Conservation (phyloP, 78 protist species). For the Capsaspora owczarzaki region DNA sequence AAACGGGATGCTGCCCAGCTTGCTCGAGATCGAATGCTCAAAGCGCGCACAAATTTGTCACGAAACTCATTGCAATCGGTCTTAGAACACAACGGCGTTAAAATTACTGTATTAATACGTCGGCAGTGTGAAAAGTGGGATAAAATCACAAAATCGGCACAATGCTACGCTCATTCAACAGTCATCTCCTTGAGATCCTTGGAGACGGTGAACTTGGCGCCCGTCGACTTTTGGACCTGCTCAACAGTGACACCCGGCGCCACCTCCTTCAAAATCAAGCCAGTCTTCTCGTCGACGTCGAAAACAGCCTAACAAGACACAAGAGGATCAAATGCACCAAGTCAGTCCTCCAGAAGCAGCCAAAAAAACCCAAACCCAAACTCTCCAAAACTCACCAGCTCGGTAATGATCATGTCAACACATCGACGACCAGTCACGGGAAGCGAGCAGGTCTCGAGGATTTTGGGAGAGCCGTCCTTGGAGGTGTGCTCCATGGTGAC, state of each 20-base stretch:
- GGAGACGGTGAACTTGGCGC: constrained; percentile 10
- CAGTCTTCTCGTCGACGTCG: constrained; percentile 14
- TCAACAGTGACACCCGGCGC: constrained; percentile 64
- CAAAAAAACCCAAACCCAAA: too few relatives aligned
- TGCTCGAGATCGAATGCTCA: too few relatives aligned
- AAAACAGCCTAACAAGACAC: constrained; percentile 37
- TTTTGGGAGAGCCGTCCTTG: constrained; percentile 80
- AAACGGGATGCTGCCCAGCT: too few relatives aligned
- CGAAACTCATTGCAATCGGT: too few relatives aligned
- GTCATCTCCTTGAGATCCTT: too few relatives aligned
- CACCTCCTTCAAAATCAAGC: constrained; percentile 31
- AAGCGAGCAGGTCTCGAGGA: constrained; percentile 69
- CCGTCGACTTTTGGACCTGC: constrained; percentile 28
- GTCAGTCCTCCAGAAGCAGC: not conserved
- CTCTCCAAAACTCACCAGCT: constrained; percentile 17
- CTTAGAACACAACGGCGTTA: too few relatives aligned
- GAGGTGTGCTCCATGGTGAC: constrained; percentile 93
- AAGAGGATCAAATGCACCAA: not conserved
- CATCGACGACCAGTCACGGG: constrained; percentile 81
- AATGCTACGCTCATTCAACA: too few relatives aligned
- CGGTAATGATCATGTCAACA: constrained; percentile 86
- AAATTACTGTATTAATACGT: too few relatives aligned
- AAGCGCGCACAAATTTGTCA: too few relatives aligned
- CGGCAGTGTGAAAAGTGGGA: too few relatives aligned
- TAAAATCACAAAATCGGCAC: too few relatives aligned